These are phyloP conservation scores for Chenopodium album DNA, from an alignment of 148 eudicot genomes.

Conservation along the genomic window DNA sequence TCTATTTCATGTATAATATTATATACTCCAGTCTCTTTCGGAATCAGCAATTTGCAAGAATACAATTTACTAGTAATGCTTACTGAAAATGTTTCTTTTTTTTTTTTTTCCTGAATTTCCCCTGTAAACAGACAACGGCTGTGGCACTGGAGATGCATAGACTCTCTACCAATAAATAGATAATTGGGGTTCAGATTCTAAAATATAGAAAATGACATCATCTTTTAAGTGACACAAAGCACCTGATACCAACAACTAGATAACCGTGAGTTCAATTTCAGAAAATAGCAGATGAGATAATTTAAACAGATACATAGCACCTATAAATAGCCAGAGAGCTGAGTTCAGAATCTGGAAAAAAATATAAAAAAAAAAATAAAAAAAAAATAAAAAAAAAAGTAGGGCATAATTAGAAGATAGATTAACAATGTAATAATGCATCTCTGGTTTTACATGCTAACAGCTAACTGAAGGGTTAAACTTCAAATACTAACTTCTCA, in stretches of 20 bases:
- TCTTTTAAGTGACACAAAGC: background rate
- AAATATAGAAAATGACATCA: background rate
- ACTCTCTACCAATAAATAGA: background rate
- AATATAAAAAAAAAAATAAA: too few relatives aligned
- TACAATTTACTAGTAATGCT: background rate
- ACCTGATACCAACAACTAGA: background rate
- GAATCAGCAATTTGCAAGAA: background rate
- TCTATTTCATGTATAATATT: constrained; percentile 26
- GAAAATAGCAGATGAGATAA: background rate
- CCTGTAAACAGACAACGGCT: background rate
- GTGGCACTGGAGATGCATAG: constrained; percentile 3
- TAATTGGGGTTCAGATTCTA: background rate
- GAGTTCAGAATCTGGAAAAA: background rate
- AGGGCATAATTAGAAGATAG: background rate
- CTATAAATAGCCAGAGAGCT: background rate
- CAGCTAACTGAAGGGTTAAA: background rate
- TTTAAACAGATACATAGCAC: background rate
- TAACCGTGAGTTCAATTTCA: background rate
- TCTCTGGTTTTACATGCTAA: background rate
- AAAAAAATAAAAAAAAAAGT: background rate
- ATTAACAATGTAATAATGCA: background rate
- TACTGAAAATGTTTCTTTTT: background rate
- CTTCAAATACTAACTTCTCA: too few relatives aligned
- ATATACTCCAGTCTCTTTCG: background rate
- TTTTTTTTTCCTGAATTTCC: background rate